Conservation (phyloP, 2,329 filamentous ascomycete genomes). For the Pseudocercospora musae region DNA sequence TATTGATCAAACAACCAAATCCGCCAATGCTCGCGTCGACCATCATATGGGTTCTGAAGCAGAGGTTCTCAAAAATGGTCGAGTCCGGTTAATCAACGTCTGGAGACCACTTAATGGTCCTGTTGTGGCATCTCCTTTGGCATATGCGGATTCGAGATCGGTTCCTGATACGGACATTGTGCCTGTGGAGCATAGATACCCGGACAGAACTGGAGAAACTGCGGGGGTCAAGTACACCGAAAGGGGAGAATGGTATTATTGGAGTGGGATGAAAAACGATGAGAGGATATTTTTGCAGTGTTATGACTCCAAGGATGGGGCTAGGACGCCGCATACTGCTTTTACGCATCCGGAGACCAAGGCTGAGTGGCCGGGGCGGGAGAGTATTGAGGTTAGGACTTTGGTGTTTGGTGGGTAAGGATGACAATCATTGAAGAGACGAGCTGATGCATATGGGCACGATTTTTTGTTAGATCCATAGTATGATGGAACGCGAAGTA, state of each 20-base stretch:
- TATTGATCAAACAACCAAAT: conserved; percentile 74
- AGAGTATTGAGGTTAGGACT: conserved; percentile 87
- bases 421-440: no score
- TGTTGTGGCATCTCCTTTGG: conserved; percentile 56
- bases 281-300: conserved; percentile 54
- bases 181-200: conserved; percentile 71
- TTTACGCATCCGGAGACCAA: conserved; percentile 74
- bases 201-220: conserved; percentile 68
- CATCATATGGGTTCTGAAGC: conserved; percentile 67
- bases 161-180: conserved; percentile 64
- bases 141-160: conserved; percentile 54
- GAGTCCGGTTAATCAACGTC: conserved; percentile 83
- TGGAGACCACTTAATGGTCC: conserved; percentile 66
- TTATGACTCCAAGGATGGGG: conserved; percentile 42
- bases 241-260: conserved; percentile 72
- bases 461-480: no score
- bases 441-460: no score
- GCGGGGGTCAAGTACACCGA: conserved; percentile 63
- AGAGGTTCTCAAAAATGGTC: conserved; percentile 59
- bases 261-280: conserved; percentile 69
- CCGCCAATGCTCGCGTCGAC: conserved; percentile 64
- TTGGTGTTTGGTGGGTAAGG: conserved; percentile 66
- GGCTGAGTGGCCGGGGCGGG: conserved; percentile 60
- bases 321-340: conserved; percentile 64
- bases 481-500: not conserved